Percentiles rank a stretch among this genome's conserved stretches.
Conservation (phyloP, 495 filamentous ascomycete species). For the Niebla homalea region DNA sequence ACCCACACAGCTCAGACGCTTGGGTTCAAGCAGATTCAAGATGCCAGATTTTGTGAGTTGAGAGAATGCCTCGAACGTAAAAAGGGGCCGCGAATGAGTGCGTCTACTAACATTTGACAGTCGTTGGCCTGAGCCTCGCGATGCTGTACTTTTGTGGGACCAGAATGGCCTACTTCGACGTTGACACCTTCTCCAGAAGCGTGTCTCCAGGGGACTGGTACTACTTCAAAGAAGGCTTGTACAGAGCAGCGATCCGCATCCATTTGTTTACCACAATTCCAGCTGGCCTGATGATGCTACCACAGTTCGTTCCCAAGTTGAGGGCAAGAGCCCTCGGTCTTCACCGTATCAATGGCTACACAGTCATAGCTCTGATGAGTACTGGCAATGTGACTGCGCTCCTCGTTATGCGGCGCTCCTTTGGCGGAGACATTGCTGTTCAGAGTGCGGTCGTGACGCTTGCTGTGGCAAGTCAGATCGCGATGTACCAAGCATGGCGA, state of each 20-base stretch:
- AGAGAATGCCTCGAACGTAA: too few species aligned
- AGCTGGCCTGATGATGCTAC: constrained; percentile 29
- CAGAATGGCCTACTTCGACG: neutral
- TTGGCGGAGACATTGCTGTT: constrained; percentile 31
- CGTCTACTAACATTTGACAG: too few species aligned
- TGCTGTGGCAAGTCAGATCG: constrained; percentile 21
- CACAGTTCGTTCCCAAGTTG: constrained; percentile 38
- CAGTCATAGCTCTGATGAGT: constrained; percentile 27
- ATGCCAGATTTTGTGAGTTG: too few species aligned
- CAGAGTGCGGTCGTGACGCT: constrained; percentile 24
- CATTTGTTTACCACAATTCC: constrained; percentile 34
- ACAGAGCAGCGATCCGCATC: constrained; percentile 31
- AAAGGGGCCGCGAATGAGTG: too few species aligned
- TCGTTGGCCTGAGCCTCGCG: too few species aligned
- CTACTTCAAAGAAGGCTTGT: constrained; percentile 25
- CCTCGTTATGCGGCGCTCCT: constrained; percentile 29
- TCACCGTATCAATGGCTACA: constrained; percentile 41
- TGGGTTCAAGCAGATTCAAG: too few species aligned
- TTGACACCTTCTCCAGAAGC: constrained; percentile 2
- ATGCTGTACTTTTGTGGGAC: too few species aligned
- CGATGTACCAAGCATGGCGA: constrained; percentile 27
- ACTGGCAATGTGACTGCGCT: constrained; percentile 26
- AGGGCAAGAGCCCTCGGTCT: constrained; percentile 31
- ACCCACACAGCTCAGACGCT: too few species aligned
- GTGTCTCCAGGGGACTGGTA: constrained; percentile 35